A percentile compares a stretch with the other conserved stretches of the same genome.
Evolutionary conservation across 1,139 yeast species (phyloP).

Genomic region (Suhomyces bokatorum): DNA sequence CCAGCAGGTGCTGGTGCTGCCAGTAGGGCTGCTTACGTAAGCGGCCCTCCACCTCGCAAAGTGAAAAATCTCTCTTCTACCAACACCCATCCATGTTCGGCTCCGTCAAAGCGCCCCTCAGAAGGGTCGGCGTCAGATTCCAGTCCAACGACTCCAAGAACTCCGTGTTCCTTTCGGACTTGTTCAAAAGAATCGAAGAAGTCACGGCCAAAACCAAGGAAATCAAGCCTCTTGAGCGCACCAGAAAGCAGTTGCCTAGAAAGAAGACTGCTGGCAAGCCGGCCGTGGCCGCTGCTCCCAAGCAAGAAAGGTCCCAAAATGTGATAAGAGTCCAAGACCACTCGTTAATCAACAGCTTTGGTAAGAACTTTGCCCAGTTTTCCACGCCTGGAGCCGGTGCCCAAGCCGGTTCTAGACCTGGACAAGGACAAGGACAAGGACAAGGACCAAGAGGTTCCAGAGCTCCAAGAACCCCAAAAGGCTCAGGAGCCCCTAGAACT

Average conservation of each 20-base stretch:
- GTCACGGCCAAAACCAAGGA: constrained; percentile 25
- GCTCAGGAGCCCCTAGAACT: constrained; percentile 9
- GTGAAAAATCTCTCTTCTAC: constrained; percentile 10
- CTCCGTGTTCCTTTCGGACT: constrained; percentile 24
- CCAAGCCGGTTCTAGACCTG: background rate
- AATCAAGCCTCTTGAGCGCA: constrained; percentile 12
- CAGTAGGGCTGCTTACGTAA: constrained; percentile 3
- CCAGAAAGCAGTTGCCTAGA: constrained; percentile 10
- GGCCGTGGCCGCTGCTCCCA: constrained; percentile 1
- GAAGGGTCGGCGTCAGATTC: constrained; percentile 14
- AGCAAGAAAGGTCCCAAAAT: constrained; percentile 6
- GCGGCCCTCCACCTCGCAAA: constrained; percentile 7
- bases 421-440: too few species aligned
- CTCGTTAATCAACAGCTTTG: constrained; percentile 14
- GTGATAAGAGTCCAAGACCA: constrained; percentile 13
- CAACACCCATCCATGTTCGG: constrained; percentile 6
- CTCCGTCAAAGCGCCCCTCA: constrained; percentile 8
- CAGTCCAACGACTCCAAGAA: constrained; percentile 19
- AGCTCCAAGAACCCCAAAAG: constrained; percentile 8
- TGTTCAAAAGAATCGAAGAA: constrained; percentile 38
- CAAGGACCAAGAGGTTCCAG: constrained; percentile 7
- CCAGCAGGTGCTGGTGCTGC: background rate
- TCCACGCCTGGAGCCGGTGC: constrained; percentile 5
- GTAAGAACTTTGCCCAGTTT: constrained; percentile 10
- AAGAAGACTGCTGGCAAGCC: constrained; percentile 5